These are phyloP conservation scores for Rutidosis leptorrhynchoides DNA, from an alignment of 129 eudicot species.

Conservation along the genomic window DNA sequence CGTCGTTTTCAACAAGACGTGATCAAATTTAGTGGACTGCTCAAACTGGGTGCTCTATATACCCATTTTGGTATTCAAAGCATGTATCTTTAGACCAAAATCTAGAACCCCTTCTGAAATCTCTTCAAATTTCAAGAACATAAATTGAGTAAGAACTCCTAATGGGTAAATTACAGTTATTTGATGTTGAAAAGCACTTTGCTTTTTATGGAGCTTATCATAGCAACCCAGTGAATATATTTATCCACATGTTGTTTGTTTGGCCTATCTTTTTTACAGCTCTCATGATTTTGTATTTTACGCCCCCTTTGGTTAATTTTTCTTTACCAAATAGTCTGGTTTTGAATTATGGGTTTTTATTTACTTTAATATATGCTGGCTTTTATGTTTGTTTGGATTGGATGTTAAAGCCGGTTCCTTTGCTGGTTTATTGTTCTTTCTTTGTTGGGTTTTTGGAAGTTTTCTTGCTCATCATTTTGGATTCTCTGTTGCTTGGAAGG, in stretches of 20 bases:
- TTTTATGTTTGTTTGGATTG: conserved; percentile 58
- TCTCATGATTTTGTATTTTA: conserved; percentile 53
- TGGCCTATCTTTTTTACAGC: conserved; percentile 80
- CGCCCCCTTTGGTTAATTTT: conserved; percentile 48
- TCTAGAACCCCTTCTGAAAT: neutral
- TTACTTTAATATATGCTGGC: conserved; percentile 48
- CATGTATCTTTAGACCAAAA: conserved; percentile 17
- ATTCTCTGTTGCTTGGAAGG: conserved; percentile 79
- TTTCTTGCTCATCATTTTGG: conserved; percentile 54
- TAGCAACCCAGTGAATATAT: conserved; percentile 73
- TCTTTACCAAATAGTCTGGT: conserved; percentile 34
- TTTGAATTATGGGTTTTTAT: conserved; percentile 59
- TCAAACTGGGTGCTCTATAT: neutral
- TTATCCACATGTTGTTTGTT: conserved; percentile 77
- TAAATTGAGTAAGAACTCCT: neutral
- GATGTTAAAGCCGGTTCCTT: conserved; percentile 71
- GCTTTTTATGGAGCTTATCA: conserved; percentile 93
- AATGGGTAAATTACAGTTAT: conserved; percentile 53
- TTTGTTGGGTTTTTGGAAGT: conserved; percentile 67
- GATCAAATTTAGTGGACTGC: conserved; percentile 1
- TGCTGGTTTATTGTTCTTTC: conserved; percentile 58
- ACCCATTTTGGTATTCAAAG: neutral
- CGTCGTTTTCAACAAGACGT: conserved; percentile 11
- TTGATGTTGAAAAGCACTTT: conserved; percentile 83
- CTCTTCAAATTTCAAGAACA: neutral